A percentile compares a stretch with the other conserved stretches of the same genome.
These are phyloP conservation scores for Peronosclerospora sorghi DNA, from an alignment of 352 stramenopile species.

Conservation along the genomic window DNA sequence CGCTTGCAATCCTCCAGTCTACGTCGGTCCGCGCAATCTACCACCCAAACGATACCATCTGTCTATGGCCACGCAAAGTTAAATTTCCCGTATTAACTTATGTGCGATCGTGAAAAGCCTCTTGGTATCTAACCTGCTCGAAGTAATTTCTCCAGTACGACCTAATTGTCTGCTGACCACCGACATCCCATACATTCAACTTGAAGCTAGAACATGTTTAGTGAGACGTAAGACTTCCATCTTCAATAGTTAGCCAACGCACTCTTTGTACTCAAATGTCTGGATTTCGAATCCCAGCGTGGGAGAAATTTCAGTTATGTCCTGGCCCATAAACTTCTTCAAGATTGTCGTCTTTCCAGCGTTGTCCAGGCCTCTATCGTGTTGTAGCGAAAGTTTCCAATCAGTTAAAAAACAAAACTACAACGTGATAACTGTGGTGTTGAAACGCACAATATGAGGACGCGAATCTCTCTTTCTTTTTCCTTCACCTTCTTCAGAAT, in stretches of 20 bases:
- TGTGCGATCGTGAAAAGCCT: not conserved
- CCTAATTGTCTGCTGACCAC: slow-evolving; percentile 97
- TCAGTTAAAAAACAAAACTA: not conserved
- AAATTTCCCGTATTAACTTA: not conserved
- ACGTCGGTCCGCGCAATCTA: slow-evolving; percentile 92
- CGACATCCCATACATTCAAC: slow-evolving; percentile 98
- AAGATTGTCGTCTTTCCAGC: slow-evolving; percentile 98
- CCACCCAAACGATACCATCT: slow-evolving; percentile 98
- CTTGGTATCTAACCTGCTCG: slow-evolving; percentile 61
- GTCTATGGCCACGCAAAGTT: slow-evolving; percentile 43
- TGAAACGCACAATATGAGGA: slow-evolving; percentile 91
- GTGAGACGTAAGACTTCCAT: not conserved
- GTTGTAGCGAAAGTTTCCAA: not conserved
- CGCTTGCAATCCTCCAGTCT: slow-evolving; percentile 91
- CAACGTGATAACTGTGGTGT: not conserved
- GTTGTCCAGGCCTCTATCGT: slow-evolving; percentile 93
- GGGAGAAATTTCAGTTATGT: slow-evolving; percentile 94
- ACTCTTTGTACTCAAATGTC: slow-evolving; percentile 93
- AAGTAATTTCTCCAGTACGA: slow-evolving; percentile 99
- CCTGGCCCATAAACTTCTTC: slow-evolving; percentile 95
- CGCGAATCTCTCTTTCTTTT: slow-evolving; percentile 98
- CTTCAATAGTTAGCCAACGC: slow-evolving; percentile 8
- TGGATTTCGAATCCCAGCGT: slow-evolving; percentile 99
- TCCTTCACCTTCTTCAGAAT: slow-evolving; percentile 97
- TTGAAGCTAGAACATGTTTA: slow-evolving; percentile 82